A percentile compares a stretch with the other conserved stretches of the same genome.
Evolutionary conservation across 257 asterid species (phyloP).

Genomic region (Petunia secreta): DNA sequence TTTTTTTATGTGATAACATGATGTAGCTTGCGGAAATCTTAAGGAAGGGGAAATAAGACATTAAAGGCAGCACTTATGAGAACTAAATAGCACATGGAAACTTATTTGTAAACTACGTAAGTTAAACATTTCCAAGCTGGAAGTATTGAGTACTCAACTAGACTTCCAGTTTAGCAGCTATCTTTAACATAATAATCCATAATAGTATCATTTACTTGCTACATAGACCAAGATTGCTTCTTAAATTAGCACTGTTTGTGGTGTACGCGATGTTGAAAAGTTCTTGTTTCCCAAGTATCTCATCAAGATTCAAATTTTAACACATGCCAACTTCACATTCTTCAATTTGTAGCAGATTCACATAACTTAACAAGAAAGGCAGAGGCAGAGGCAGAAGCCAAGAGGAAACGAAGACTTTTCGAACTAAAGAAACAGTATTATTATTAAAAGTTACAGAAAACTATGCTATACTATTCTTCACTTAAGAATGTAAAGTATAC

Average conservation of each 20-base stretch:
- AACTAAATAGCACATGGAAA: slow-evolving; percentile 4
- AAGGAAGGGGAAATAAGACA: not conserved
- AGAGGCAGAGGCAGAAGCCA: not conserved
- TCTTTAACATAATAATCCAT: not conserved
- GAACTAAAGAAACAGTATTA: not conserved
- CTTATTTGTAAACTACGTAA: too few species aligned
- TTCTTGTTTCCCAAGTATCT: not conserved
- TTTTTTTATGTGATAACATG: not conserved
- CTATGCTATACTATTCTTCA: not conserved
- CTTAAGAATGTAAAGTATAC: not conserved
- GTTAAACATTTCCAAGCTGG: not conserved
- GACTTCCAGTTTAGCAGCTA: not conserved
- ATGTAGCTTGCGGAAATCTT: not conserved
- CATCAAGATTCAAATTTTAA: not conserved
- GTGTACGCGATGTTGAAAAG: not conserved
- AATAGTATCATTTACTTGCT: not conserved
- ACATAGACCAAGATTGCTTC: not conserved
- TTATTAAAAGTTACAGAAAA: not conserved
- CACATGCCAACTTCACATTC: slow-evolving; percentile 12
- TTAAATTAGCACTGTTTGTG: not conserved
- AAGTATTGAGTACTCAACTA: not conserved
- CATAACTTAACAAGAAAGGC: not conserved
- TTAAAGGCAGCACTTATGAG: not conserved
- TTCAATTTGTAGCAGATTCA: not conserved
- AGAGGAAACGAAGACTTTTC: too few species aligned